These are phyloP conservation scores for Simmondsia chinensis DNA, from an alignment of 148 eudicot genomes.

Conservation along the genomic window DNA sequence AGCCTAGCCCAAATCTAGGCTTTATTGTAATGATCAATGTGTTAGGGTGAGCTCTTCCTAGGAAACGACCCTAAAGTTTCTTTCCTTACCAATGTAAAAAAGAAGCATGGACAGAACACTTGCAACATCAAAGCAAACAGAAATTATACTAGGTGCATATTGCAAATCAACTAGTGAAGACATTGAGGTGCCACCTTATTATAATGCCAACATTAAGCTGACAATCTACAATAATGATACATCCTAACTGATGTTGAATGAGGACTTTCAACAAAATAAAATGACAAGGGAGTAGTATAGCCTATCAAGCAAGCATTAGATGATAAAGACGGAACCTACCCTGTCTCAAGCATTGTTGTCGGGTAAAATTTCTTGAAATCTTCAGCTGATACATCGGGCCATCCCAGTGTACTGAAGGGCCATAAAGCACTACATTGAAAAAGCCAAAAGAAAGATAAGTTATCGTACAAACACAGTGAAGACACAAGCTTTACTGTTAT, in stretches of 20 bases:
- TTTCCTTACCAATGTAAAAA: too few relatives aligned
- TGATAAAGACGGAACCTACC: slow-evolving; percentile 33
- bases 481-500: not conserved
- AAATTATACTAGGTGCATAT: too few relatives aligned
- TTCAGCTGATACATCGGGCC: slow-evolving; percentile 86
- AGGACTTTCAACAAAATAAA: too few relatives aligned
- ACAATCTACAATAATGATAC: not conserved
- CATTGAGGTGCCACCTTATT: too few relatives aligned
- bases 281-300: too few relatives aligned
- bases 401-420: slow-evolving; percentile 98
- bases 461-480: not conserved
- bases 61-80: too few relatives aligned
- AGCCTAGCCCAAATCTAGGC: too few relatives aligned
- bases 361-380: slow-evolving; percentile 83
- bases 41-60: too few relatives aligned
- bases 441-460: slow-evolving; percentile 7
- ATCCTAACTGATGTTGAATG: not conserved
- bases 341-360: slow-evolving; percentile 94
- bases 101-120: too few relatives aligned
- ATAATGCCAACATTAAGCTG: not conserved
- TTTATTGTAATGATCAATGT: too few relatives aligned
- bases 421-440: slow-evolving; percentile 54
- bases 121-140: too few relatives aligned
- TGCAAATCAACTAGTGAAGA: too few relatives aligned
- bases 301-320: not conserved